A percentile compares a stretch with the other conserved stretches of the same genome.
Conservation (phyloP, 176 grass and related monocot species). For the Triticum monococcum region DNA sequence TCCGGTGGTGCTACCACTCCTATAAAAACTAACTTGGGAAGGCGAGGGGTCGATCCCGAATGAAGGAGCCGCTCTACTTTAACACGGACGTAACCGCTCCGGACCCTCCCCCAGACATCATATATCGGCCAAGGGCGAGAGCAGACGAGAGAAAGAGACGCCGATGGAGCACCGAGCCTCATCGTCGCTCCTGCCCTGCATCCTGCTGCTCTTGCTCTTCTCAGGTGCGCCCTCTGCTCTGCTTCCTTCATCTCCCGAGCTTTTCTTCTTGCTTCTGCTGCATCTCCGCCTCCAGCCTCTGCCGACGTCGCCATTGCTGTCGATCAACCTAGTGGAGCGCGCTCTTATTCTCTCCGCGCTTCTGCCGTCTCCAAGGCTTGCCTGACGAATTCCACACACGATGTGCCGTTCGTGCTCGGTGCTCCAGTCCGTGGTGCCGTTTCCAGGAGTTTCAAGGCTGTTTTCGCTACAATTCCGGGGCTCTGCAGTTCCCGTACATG, state of each 20-base stretch:
- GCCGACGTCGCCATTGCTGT: neutral
- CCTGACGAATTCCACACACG: no score
- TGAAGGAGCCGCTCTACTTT: neutral
- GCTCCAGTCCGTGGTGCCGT: neutral
- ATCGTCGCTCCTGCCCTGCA: slow-evolving; percentile 30
- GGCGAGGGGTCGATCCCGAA: neutral
- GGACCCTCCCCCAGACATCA: neutral
- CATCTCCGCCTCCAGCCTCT: neutral
- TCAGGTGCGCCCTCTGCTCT: slow-evolving; percentile 37
- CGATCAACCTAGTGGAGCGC: neutral
- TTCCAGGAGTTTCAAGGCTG: neutral
- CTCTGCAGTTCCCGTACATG: no score
- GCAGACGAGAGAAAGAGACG: neutral
- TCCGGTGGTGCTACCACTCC: no score
- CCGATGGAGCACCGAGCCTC: no score
- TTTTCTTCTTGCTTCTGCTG: neutral
- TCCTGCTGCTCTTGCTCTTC: slow-evolving; percentile 26
- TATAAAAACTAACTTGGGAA: slow-evolving; percentile 3
- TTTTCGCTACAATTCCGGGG: neutral
- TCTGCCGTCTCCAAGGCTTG: neutral
- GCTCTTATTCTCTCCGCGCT: neutral
- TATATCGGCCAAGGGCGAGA: neutral
- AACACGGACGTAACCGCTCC: neutral
- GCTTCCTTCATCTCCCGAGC: neutral
- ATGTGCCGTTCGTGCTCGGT: neutral